Evolutionary conservation across 2,329 filamentous ascomycete species (phyloP).

Genomic region (Colletotrichum ledebouriae): DNA sequence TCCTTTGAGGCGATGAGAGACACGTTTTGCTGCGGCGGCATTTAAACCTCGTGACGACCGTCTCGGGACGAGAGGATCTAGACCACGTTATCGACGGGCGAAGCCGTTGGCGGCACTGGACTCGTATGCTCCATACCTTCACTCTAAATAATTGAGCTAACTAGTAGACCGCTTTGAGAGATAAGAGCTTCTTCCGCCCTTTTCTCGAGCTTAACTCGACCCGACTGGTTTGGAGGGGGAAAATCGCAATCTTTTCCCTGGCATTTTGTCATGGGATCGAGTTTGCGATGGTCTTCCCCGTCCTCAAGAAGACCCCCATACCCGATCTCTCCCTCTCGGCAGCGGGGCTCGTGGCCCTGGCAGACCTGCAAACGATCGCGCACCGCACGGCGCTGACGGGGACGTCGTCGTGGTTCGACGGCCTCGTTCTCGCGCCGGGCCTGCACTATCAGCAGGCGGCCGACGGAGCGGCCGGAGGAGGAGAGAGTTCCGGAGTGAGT

Average conservation of each 20-base stretch:
- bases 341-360: constrained; percentile 69
- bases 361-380: constrained; percentile 69
- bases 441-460: constrained; percentile 72
- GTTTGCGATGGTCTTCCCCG: constrained; percentile 49
- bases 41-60: constrained; percentile 17
- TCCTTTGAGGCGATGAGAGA: neutral
- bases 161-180: constrained; percentile 2
- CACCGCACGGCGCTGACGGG: constrained; percentile 69
- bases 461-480: constrained; percentile 57
- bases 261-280: no score
- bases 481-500: constrained; percentile 51
- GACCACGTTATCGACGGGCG: constrained; percentile 22
- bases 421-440: constrained; percentile 70
- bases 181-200: neutral
- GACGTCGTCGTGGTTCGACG: constrained; percentile 68
- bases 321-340: constrained; percentile 61
- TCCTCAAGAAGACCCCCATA: constrained; percentile 61
- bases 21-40: neutral
- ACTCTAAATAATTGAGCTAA: neutral
- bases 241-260: neutral
- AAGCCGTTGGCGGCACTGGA: neutral
- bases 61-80: neutral
- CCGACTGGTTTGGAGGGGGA: neutral
- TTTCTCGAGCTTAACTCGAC: neutral
- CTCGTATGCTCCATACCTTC: neutral